These are phyloP conservation scores for Agroathelia rolfsii DNA, from an alignment of 1,284 basidiomycete genomes.

Conservation along the genomic window DNA sequence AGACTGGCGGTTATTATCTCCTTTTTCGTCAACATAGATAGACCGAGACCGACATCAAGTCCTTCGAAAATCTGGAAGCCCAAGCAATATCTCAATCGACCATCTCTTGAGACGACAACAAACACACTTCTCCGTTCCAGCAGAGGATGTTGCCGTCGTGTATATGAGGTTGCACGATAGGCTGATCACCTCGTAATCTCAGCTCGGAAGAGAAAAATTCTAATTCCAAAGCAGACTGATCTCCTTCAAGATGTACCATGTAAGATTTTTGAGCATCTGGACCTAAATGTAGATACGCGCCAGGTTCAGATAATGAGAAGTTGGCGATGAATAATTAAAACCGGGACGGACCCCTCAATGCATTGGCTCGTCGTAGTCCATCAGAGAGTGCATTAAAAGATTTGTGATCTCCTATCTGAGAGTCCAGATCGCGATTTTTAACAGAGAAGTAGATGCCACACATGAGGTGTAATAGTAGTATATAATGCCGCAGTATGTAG, in stretches of 20 bases:
- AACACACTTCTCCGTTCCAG: constrained; percentile 83
- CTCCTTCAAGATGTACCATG: constrained; percentile 1
- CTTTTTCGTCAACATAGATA: too few relatives aligned
- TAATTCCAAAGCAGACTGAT: constrained; percentile 18
- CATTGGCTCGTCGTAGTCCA: constrained; percentile 33
- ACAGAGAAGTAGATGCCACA: constrained; percentile 28
- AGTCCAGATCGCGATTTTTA: too few relatives aligned
- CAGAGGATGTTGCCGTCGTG: constrained; percentile 56
- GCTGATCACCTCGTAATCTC: constrained; percentile 55
- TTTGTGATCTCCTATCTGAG: constrained; percentile 7
- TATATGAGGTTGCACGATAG: constrained; percentile 68
- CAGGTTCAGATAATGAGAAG: constrained; percentile 7
- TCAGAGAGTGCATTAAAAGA: constrained; percentile 21
- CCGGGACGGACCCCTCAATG: constrained; percentile 35
- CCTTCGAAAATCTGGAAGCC: constrained; percentile 64
- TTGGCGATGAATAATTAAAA: constrained; percentile 2
- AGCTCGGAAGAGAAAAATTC: constrained; percentile 74
- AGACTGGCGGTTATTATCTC: constrained; percentile 1
- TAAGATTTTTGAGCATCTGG: constrained; percentile 45
- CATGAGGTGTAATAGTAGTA: constrained; percentile 12
- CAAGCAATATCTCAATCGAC: not conserved
- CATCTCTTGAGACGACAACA: constrained; percentile 4
- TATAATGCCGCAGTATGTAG: too few relatives aligned
- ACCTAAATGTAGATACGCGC: constrained; percentile 33
- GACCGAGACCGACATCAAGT: constrained; percentile 36